Percentiles rank a stretch among this genome's conserved stretches.
Evolutionary conservation across 257 asterid genomes (phyloP).

Genomic region (Oldenlandia corymbosa): DNA sequence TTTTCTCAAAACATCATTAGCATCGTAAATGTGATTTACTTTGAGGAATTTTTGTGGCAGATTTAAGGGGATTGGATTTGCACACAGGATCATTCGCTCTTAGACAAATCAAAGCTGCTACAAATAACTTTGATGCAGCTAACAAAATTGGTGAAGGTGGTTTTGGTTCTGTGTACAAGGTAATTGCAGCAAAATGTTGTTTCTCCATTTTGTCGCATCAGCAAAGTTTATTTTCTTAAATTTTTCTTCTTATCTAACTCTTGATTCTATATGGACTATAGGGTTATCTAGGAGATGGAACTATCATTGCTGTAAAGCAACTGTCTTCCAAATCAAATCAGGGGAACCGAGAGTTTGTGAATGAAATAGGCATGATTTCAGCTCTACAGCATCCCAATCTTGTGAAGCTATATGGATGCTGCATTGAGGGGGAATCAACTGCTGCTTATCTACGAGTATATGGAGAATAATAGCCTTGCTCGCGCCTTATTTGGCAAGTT

Average conservation of each 20-base stretch:
- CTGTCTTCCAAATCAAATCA: conserved; percentile 74
- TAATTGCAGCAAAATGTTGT: conserved; percentile 7
- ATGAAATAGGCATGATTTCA: conserved; percentile 81
- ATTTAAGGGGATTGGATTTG: conserved; percentile 32
- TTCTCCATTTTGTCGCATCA: not conserved
- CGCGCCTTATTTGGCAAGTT: conserved; percentile 69
- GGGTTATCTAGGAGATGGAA: conserved; percentile 59
- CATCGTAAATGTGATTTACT: not conserved
- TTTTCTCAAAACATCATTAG: not conserved
- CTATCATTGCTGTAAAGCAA: conserved; percentile 62
- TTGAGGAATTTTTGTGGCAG: not conserved
- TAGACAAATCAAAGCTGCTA: conserved; percentile 66
- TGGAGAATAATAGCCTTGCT: conserved; percentile 76
- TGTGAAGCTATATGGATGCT: conserved; percentile 66
- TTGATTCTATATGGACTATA: conserved; percentile 10
- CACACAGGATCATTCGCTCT: conserved; percentile 58
- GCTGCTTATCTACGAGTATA: conserved; percentile 64
- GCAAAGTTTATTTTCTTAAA: no score
- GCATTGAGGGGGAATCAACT: conserved; percentile 65
- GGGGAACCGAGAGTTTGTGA: conserved; percentile 76
- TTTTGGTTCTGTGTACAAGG: conserved; percentile 75
- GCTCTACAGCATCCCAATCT: conserved; percentile 76
- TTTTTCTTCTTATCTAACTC: not conserved
- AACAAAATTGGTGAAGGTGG: conserved; percentile 87
- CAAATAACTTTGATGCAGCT: conserved; percentile 56